Base-by-base conservation (phyloP, 768 basidiomycete species). In the Russula earlei region DNA sequence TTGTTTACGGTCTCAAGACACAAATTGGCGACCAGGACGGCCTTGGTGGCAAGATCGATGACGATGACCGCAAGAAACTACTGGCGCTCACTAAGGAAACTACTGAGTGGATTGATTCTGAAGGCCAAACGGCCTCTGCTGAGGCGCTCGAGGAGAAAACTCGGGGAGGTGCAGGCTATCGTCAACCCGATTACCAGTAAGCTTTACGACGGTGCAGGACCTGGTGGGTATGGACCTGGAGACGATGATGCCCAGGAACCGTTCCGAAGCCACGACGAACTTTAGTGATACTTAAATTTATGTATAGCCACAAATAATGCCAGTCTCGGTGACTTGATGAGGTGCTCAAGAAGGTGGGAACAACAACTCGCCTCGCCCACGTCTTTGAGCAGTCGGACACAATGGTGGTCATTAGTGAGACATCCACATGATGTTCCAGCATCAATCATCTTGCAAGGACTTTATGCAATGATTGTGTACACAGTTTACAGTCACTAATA, bases 141-240 rank as follows among this genome's bases (percentile, higher is more conserved):
- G 94, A 95, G 68, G 91, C 95, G 55, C 74, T 93, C 22, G 93
- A 97, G 68, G 94, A 96, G 77, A 91, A n/a, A 93, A 76, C 74
- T 93, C 64, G 43, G 59, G 41, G 69, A 68, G 52, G 62, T 75
- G 37, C 73, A 74, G 62, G 65, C 68, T 20, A 60, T 69, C 44
- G 67, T 74, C 45, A 65, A 70, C 62, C 77, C 78, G 55, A 76
- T 79, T 67, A 74, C 76, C n/a, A 64, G 71, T 56, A 76, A 77
- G 68, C 59, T 75, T 40, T 71, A 70, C 59, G 63, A 59, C 22
- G 58, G 66, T 27, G 53, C 17, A 40, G 50, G 52, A 17, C 53
- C 31, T 64, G 47, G 63, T 46, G 67, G 67, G 19, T 63, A 65
- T 50, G 52, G 51, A 7, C 52, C 64, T 19, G 58, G 57, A 3